Conservation (phyloP, 2,329 filamentous ascomycete species). For the Xylaria sp. region DNA sequence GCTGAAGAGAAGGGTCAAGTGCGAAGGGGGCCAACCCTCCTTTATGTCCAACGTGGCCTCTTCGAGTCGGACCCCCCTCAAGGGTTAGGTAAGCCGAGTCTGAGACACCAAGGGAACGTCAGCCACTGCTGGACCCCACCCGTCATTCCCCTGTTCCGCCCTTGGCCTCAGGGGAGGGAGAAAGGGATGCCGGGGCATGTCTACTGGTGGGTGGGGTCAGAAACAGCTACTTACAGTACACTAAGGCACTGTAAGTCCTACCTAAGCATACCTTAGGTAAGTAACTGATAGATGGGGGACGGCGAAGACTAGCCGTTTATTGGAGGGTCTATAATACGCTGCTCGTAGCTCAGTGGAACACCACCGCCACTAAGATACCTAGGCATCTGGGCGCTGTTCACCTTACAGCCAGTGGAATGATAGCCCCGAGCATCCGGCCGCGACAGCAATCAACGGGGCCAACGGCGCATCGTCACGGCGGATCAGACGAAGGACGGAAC, state of each 20-base stretch:
- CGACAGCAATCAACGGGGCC: neutral
- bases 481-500: neutral
- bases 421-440: constrained; percentile 19
- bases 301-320: neutral
- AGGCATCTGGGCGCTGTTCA: neutral
- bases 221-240: too few relatives aligned
- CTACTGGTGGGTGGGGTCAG: constrained; percentile 27
- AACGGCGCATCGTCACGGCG: neutral
- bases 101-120: constrained; percentile 13
- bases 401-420: constrained; percentile 17
- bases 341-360: neutral
- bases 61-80: neutral
- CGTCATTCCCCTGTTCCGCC: neutral
- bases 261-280: too few relatives aligned
- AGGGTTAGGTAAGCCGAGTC: constrained; percentile 28
- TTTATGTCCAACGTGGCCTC: constrained; percentile 42
- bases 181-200: constrained; percentile 24
- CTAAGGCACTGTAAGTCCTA: too few relatives aligned
- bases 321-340: too few relatives aligned
- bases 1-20: neutral
- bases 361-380: neutral
- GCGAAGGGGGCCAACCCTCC: constrained; percentile 18
- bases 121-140: constrained; percentile 24
- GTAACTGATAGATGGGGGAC: too few relatives aligned
- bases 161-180: neutral